Conservation (phyloP, 805 yeast species). For the Peterozyma xylosa region DNA sequence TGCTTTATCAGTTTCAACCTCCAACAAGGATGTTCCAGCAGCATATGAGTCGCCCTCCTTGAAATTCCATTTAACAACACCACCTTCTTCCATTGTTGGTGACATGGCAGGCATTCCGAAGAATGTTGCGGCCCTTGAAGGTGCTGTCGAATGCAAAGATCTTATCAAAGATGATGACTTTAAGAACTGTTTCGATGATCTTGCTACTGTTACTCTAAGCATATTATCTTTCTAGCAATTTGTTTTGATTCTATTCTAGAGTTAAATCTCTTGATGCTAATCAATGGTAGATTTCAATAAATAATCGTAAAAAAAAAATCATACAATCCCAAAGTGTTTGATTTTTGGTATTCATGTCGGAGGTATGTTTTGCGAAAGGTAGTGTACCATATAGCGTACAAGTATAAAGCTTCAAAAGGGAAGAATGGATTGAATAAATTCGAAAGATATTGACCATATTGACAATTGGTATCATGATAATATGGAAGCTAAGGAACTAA, state of each 20-base stretch:
- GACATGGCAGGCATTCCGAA: conserved; percentile 98
- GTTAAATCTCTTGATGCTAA: no score
- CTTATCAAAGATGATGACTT: not conserved
- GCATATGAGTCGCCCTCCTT: conserved; percentile 66
- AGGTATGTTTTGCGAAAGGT: conserved; percentile 6
- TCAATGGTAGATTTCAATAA: no score
- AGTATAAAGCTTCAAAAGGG: not conserved
- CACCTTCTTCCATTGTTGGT: conserved; percentile 97
- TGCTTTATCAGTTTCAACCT: conserved; percentile 84
- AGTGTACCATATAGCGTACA: not conserved
- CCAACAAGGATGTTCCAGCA: conserved; percentile 78
- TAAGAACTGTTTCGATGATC: not conserved
- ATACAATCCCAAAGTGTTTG: no score
- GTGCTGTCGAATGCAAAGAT: conserved; percentile 23
- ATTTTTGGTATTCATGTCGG: not conserved
- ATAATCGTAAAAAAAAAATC: no score
- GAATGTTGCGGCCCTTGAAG: conserved; percentile 28
- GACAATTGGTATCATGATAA: not conserved
- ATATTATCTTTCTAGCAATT: no score
- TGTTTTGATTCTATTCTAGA: no score
- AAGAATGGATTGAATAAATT: not conserved
- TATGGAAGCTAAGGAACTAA: no score
- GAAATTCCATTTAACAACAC: conserved; percentile 82
- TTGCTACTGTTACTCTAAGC: not conserved
- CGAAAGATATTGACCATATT: not conserved